Percentiles rank a stretch among this genome's conserved stretches.
These are phyloP conservation scores for Penicillium sp. DNA, from an alignment of 2,329 filamentous ascomycete genomes.

Conservation along the genomic window DNA sequence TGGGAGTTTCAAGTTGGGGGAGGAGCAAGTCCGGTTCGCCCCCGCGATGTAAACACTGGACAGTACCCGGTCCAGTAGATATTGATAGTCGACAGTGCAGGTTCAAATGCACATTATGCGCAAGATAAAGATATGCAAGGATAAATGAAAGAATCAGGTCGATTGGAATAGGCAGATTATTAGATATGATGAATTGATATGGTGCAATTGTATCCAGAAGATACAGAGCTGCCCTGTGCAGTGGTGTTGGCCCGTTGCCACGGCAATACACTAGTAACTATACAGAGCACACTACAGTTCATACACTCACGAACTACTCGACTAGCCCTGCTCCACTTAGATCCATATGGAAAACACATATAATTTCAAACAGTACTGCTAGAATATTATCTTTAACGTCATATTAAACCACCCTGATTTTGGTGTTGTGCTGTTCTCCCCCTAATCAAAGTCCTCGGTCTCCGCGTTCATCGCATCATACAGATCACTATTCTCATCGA, in stretches of 20 bases:
- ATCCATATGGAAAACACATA: neutral
- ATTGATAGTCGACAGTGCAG: too few relatives aligned
- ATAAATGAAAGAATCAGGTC: too few relatives aligned
- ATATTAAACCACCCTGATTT: neutral
- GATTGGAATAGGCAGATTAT: too few relatives aligned
- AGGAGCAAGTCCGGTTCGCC: constrained; percentile 1
- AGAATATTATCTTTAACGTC: neutral
- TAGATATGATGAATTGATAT: neutral
- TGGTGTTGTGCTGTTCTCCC: neutral
- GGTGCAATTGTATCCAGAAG: constrained; percentile 5
- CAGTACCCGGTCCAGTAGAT: too few relatives aligned
- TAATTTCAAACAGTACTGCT: neutral
- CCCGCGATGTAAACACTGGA: constrained; percentile 12
- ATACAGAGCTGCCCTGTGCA: constrained; percentile 1
- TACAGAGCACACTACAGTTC: too few relatives aligned
- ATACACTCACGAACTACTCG: too few relatives aligned
- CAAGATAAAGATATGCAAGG: too few relatives aligned
- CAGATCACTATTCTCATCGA: constrained; percentile 33
- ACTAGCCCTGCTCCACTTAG: neutral
- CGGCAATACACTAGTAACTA: constrained; percentile 26
- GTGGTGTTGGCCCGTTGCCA: constrained; percentile 29
- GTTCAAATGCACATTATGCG: too few relatives aligned
- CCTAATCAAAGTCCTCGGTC: constrained; percentile 35
- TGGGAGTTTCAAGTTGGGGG: constrained; percentile 8
- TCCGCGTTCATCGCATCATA: constrained; percentile 36